Evolutionary conservation across 2,329 filamentous ascomycete genomes (phyloP).

Genomic region (Annulohypoxylon truncatum): DNA sequence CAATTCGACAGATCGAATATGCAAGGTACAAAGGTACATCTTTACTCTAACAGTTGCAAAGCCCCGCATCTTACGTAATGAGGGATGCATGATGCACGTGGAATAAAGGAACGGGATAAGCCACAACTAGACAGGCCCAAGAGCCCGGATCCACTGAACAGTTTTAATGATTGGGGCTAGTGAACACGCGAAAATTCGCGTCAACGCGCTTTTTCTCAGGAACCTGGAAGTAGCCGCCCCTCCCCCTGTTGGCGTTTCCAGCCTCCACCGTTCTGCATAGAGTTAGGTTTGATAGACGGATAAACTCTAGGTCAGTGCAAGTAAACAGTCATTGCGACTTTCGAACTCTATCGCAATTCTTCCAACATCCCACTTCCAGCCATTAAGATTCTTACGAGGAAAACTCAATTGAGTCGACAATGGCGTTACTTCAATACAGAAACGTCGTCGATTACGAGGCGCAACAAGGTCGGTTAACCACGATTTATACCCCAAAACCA

Average conservation of each 20-base stretch:
- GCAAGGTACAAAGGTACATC: constrained; percentile 18
- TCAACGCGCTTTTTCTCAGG: constrained; percentile 30
- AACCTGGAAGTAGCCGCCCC: background rate
- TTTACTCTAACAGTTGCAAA: background rate
- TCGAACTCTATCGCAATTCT: constrained; percentile 42
- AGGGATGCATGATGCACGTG: background rate
- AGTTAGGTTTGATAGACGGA: background rate
- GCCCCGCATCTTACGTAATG: background rate
- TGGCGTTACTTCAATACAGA: constrained; percentile 87
- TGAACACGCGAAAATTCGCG: constrained; percentile 49
- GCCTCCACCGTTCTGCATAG: constrained; percentile 32
- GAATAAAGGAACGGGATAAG: background rate
- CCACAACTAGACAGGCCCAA: constrained; percentile 1
- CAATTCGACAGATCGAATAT: constrained; percentile 8
- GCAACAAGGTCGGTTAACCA: constrained; percentile 74
- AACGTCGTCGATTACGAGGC: constrained; percentile 86
- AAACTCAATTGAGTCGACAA: constrained; percentile 54
- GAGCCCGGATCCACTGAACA: constrained; percentile 2
- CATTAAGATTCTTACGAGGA: constrained; percentile 20
- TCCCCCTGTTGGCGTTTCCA: constrained; percentile 31
- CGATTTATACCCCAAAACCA: constrained; percentile 21
- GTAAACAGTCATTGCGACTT: constrained; percentile 42
- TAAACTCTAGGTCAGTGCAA: background rate
- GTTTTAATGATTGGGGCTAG: constrained; percentile 46
- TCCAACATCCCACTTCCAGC: constrained; percentile 40